Evolutionary conservation across 176 grass and related monocot species (phyloP).

Genomic region (Ensete glaucum): DNA sequence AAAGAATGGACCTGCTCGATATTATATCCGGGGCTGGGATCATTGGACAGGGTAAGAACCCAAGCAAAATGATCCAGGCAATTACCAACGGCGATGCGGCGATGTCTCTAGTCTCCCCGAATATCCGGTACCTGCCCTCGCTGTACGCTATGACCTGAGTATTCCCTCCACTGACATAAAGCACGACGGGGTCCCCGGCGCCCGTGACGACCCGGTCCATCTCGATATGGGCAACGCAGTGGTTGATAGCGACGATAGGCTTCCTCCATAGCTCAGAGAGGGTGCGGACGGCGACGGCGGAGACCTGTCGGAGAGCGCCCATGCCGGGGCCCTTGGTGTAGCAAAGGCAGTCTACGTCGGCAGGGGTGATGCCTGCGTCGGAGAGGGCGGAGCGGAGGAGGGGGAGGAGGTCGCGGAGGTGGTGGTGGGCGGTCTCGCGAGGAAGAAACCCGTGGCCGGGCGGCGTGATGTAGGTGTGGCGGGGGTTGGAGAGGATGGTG

Average conservation of each 20-base stretch:
- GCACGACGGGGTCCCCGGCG: constrained; percentile 41
- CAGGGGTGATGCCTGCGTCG: constrained; percentile 29
- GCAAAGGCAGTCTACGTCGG: constrained; percentile 74
- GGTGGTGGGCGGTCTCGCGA: constrained; percentile 80
- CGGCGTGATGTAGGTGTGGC: constrained; percentile 88
- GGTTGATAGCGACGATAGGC: constrained; percentile 62
- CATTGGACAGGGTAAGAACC: constrained; percentile 35
- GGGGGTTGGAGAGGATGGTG: constrained; percentile 72
- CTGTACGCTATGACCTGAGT: constrained; percentile 29
- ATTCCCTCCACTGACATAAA: constrained; percentile 33
- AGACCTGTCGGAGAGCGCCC: constrained; percentile 79
- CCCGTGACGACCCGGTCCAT: constrained; percentile 60
- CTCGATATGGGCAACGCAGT: constrained; percentile 53
- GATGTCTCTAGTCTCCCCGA: constrained; percentile 32
- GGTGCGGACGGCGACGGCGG: constrained; percentile 51
- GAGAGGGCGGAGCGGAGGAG: constrained; percentile 49
- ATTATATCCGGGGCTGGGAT: constrained; percentile 48
- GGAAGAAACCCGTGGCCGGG: constrained; percentile 88
- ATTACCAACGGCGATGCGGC: constrained; percentile 14
- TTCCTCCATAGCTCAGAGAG: constrained; percentile 67
- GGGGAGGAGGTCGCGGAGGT: constrained; percentile 64
- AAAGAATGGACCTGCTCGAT: constrained; percentile 26
- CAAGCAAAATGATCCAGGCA: constrained; percentile 64
- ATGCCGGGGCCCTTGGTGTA: constrained; percentile 89
- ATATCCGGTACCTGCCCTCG: constrained; percentile 23